Evolutionary conservation across 495 filamentous ascomycete genomes (phyloP).

Genomic region (Acidomyces sp.): DNA sequence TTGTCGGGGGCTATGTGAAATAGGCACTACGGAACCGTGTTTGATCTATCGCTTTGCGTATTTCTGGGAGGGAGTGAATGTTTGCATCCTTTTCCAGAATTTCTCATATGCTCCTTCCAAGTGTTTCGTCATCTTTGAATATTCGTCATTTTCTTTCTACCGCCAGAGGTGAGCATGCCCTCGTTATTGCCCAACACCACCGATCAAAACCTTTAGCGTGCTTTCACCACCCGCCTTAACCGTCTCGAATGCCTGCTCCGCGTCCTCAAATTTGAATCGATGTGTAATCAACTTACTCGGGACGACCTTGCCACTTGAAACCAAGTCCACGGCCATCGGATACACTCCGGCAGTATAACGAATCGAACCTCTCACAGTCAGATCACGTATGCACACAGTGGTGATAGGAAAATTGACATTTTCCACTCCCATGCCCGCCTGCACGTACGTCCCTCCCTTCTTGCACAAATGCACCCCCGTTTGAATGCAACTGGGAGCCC

Average conservation of each 20-base stretch:
- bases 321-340: constrained; percentile 39
- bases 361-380: constrained; percentile 42
- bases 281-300: constrained; percentile 40
- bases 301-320: constrained; percentile 39
- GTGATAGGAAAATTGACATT: constrained; percentile 46
- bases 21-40: no score
- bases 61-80: no score
- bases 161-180: no score
- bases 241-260: constrained; percentile 37
- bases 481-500: constrained; percentile 14
- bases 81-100: no score
- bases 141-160: no score
- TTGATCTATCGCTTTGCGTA: no score
- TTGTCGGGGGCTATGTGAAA: no score
- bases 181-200: no score
- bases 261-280: constrained; percentile 40
- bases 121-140: no score
- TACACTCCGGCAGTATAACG: constrained; percentile 44
- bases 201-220: constrained; percentile 27
- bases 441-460: constrained; percentile 33
- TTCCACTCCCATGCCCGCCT: constrained; percentile 47
- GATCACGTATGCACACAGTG: constrained; percentile 40
- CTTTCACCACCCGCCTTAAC: constrained; percentile 19
- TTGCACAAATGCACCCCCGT: constrained; percentile 6
- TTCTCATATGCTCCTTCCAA: no score